Base-by-base conservation (phyloP, 1,284 basidiomycete genomes). In the Trichosporon asahii region DNA sequence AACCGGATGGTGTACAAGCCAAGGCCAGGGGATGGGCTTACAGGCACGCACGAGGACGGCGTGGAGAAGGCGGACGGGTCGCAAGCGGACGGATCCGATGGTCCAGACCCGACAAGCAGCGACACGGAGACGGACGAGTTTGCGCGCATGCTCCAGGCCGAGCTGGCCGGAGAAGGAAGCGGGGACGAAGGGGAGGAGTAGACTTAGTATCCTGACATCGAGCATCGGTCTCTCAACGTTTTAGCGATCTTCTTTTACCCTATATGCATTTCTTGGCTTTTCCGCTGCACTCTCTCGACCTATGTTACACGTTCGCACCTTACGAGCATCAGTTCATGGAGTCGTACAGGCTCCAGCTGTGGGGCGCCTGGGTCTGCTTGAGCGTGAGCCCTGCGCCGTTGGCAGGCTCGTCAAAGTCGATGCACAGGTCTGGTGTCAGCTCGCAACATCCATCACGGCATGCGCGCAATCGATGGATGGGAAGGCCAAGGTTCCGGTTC, bases 61-160 rank as follows among this genome's bases (percentile, higher is more conserved):
- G 12, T 5, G 40, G 66, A 8, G 40, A n/a, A n/a, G 18, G 18
- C 64, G 3, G 69, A 73, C 25, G 73, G 27, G 55, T 29, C 71
- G 23, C 31, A 8, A 9, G 31, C 31, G 7, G 73, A 71, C 49
- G 23, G 49, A 9, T n/a, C 49, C 9, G 49, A 53, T 3, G 49
- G 21, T 44, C 60, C 57, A 18, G 37, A 31, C 33, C 21, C 37
- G 14, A 66, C 29, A 7, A 61, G 57, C 57, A 68, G 29, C 33
- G 66, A 49, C 9, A 69, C n/a, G 5, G 76, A 76, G 2, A 74
- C 71, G 33, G 78, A 81, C 21, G 80, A 80, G 65, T 81, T 81
- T 74, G 80, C 80, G 27, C 66, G 71, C 69, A 74, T 81, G 77
- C 68, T 73, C 8, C 7, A 40, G 29, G 64, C 65, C 4, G 64